Evolutionary conservation across 805 yeast species (phyloP).

Genomic region (Lipomyces orientalis): DNA sequence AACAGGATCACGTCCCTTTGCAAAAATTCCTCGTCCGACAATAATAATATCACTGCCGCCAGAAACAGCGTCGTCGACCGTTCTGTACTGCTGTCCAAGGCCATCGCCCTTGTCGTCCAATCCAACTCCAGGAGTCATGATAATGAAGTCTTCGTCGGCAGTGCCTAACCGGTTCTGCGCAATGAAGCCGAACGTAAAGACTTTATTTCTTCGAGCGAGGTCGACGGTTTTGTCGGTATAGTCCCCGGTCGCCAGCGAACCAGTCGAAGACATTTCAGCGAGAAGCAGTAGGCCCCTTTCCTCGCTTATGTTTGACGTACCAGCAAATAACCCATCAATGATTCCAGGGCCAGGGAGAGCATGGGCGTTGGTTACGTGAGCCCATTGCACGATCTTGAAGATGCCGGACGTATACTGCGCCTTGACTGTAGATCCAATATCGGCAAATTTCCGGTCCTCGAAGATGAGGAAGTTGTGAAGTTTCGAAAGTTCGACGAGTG

Average conservation of each 20-base stretch:
- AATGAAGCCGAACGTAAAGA: constrained; percentile 94
- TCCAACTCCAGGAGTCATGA: constrained; percentile 99
- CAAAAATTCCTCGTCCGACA: constrained; percentile 98
- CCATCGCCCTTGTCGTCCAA: constrained; percentile 95
- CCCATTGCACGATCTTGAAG: constrained; percentile 88
- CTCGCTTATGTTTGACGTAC: constrained; percentile 57
- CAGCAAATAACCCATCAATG: constrained; percentile 85
- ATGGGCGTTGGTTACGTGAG: constrained; percentile 97
- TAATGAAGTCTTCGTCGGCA: constrained; percentile 92
- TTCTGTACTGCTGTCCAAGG: constrained; percentile 94
- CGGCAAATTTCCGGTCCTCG: constrained; percentile 98
- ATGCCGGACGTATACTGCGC: constrained; percentile 91
- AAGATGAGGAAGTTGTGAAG: constrained; percentile 90
- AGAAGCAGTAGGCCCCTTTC: constrained; percentile 90
- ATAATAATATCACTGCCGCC: constrained; percentile 94
- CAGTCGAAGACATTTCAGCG: constrained; percentile 93
- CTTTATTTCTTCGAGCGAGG: constrained; percentile 83
- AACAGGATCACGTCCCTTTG: constrained; percentile 89
- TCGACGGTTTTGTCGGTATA: constrained; percentile 88
- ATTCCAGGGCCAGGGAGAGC: constrained; percentile 96
- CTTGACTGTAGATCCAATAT: constrained; percentile 96
- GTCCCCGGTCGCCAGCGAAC: constrained; percentile 90
- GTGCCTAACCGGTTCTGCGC: constrained; percentile 85
- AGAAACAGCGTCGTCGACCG: constrained; percentile 80
- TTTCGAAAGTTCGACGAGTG: constrained; percentile 71